phyloP scores from a whole-genome alignment of 805 yeast genomes.

The Priceomyces medius region DNA sequence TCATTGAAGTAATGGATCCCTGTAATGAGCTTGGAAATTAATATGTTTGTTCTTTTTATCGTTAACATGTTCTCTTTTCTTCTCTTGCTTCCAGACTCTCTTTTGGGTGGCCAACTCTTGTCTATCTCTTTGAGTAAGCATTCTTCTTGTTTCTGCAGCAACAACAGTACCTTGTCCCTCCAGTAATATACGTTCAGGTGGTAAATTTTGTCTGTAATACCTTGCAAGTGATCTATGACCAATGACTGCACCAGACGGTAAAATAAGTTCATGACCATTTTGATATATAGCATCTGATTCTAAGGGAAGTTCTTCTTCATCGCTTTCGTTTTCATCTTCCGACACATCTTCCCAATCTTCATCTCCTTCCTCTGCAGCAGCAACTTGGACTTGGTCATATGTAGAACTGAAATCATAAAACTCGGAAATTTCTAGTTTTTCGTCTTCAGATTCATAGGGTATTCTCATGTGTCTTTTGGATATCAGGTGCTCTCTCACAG shows the following conservation, averaged over 20 bases:
- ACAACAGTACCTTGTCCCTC: conserved; percentile 51
- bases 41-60: conserved; percentile 62
- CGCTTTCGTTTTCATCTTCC: conserved; percentile 23
- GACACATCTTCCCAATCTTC: conserved; percentile 46
- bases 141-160: conserved; percentile 53
- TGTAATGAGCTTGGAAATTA: conserved; percentile 76
- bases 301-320: conserved; percentile 27
- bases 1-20: conserved; percentile 41
- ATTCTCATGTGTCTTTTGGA: conserved; percentile 84
- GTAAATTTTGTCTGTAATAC: conserved; percentile 43
- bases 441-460: conserved; percentile 82
- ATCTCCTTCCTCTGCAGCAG: conserved; percentile 16
- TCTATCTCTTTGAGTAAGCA: conserved; percentile 40
- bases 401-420: conserved; percentile 83
- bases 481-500: conserved; percentile 85
- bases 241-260: conserved; percentile 43
- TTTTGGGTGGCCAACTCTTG: conserved; percentile 43
- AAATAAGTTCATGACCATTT: conserved; percentile 38
- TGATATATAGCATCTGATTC: conserved; percentile 30
- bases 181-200: conserved; percentile 41
- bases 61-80: conserved; percentile 48
- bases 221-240: conserved; percentile 45
- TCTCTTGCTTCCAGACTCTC: conserved; percentile 60
- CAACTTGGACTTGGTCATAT: conserved; percentile 30
- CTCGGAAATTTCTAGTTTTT: conserved; percentile 69